Conservation (phyloP, 306 rosid genomes). For the Prunus mongolica region DNA sequence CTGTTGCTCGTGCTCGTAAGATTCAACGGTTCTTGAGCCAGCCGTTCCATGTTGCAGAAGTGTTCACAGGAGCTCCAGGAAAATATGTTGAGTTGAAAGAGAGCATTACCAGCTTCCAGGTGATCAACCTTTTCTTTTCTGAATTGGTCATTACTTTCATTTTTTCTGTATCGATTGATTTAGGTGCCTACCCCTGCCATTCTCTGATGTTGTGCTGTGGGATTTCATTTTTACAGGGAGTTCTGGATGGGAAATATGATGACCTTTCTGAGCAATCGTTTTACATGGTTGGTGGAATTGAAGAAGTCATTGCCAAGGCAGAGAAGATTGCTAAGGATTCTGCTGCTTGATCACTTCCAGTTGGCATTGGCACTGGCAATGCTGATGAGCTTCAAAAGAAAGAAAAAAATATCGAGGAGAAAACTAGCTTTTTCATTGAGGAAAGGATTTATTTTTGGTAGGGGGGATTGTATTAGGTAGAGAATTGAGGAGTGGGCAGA, state of each 20-base stretch:
- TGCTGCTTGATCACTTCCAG: conserved; percentile 36
- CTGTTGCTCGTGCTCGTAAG: conserved; percentile 96
- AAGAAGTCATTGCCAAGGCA: conserved; percentile 88
- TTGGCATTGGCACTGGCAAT: background rate
- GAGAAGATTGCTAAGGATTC: conserved; percentile 92
- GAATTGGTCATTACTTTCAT: background rate
- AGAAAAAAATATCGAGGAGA: background rate
- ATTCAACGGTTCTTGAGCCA: conserved; percentile 84
- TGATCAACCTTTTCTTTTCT: conserved; percentile 9
- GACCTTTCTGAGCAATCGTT: conserved; percentile 90
- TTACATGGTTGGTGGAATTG: conserved; percentile 99
- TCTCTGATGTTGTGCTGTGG: background rate
- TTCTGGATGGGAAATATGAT: conserved; percentile 90
- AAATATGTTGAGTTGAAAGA: conserved; percentile 91
- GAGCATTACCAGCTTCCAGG: conserved; percentile 85
- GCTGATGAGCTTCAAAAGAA: background rate
- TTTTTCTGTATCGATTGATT: background rate
- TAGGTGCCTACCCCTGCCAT: background rate
- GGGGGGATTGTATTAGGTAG: background rate
- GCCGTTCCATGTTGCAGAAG: conserved; percentile 99
- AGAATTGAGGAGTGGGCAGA: conserved; percentile 2
- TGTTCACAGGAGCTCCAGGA: conserved; percentile 96
- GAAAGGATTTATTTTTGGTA: background rate
- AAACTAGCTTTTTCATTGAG: background rate
- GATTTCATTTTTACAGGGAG: conserved; percentile 53